Evolutionary conservation across 176 grass and related monocot genomes (phyloP), one percentile per base, ranked within the genome.

Genomic region (Juncus inflexus): DNA sequence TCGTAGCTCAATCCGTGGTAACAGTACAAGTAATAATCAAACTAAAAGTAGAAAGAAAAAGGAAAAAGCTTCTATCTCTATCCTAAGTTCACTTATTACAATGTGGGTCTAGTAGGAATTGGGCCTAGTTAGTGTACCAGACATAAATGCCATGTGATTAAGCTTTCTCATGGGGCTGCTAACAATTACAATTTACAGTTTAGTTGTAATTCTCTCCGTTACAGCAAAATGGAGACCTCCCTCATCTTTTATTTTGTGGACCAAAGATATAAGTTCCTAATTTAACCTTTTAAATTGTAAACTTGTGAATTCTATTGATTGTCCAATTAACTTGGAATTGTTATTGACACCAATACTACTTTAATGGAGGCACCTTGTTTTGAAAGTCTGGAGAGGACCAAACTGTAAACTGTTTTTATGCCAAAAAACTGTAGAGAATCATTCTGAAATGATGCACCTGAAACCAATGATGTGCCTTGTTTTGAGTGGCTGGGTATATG

Each of bases 81-180:
- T 71, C 53, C 56, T 4, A n/a, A 71, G 50, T 9, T 40, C 53
- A 15, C 52, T 55, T 45, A 45, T 71, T 3, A 37, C 45, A 70
- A 57, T 47, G 43, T 47, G 43, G 43, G 43, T 47, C 43, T 47
- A 47, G 4, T 47, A 13, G n/a, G 65, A 58, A 58, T 12, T 58
- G 67, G 67, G 67, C 56, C 38, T 61, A 71, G 40, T 37, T 58
- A 6, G 53, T 10, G 8, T 71, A 71, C 53, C 67, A 71, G 67
- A 58, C 67, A 71, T 71, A 59, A 71, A 42, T 58, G 54, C 37
- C 67, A 71, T 71, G 67, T 71, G 67, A 71, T 71, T 52, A 35
- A 55, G 42, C 54, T 42, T 35, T 58, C 38, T 71, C 37, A 71
- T 69, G 39, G 67, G 5, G 52, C 67, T 57, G 54, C 51, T 40